A percentile compares a stretch with the other conserved stretches of the same genome.
Conservation (phyloP, 148 eudicot genomes). For the Spergularia marina region DNA sequence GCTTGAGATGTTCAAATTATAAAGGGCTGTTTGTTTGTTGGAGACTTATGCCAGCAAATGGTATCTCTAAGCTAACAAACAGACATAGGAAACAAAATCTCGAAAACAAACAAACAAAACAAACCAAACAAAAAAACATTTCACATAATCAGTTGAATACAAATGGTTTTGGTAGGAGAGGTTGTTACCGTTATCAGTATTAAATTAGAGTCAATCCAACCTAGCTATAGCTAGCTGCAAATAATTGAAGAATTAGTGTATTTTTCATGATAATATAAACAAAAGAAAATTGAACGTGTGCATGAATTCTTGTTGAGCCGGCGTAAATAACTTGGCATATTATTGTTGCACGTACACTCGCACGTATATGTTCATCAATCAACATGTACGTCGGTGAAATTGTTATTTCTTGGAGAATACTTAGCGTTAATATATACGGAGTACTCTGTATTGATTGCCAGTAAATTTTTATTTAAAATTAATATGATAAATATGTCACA, state of each 20-base stretch:
- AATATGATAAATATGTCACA: too few species aligned
- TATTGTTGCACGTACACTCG: constrained; percentile 4
- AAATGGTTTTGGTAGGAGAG: not conserved
- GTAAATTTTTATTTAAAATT: too few species aligned
- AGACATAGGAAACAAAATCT: constrained; percentile 1
- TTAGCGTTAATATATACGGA: too few species aligned
- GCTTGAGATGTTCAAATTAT: not conserved
- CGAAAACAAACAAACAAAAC: not conserved
- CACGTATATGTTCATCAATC: not conserved
- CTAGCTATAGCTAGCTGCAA: not conserved
- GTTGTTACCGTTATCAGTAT: not conserved
- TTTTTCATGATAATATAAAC: not conserved
- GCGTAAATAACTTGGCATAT: not conserved
- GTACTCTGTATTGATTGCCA: too few species aligned
- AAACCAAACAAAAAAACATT: not conserved
- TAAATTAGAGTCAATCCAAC: too few species aligned
- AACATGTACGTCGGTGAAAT: too few species aligned
- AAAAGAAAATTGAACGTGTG: not conserved
- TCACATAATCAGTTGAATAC: not conserved
- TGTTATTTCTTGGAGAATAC: too few species aligned
- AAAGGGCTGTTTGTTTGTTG: not conserved
- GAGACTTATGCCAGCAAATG: not conserved
- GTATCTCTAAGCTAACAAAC: constrained; percentile 3
- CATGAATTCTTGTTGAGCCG: not conserved
- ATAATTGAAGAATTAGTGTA: constrained; percentile 1